Conservation (phyloP, 2,329 filamentous ascomycete genomes). For the Colletotrichum scovillei region DNA sequence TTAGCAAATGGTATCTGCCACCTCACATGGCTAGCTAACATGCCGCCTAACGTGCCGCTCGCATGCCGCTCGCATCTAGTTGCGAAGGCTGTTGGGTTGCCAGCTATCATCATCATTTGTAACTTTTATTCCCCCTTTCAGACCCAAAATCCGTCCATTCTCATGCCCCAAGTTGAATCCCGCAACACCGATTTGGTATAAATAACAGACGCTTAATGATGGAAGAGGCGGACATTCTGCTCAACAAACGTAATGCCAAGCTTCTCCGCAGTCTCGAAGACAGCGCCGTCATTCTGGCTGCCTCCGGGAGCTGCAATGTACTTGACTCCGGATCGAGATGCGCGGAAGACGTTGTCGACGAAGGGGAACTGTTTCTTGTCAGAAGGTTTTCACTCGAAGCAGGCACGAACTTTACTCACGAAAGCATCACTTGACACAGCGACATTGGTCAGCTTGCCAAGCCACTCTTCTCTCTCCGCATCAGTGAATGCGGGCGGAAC, state of each 20-base stretch:
- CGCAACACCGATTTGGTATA: slow-evolving; percentile 25
- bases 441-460: slow-evolving; percentile 83
- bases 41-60: background rate
- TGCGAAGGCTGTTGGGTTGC: background rate
- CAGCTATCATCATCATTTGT: background rate
- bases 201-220: slow-evolving; percentile 72
- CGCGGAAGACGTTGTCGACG: slow-evolving; percentile 96
- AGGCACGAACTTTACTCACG: slow-evolving; percentile 65
- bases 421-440: slow-evolving; percentile 95
- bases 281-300: slow-evolving; percentile 84
- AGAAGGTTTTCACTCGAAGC: slow-evolving; percentile 34
- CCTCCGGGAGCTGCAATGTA: slow-evolving; percentile 95
- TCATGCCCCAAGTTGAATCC: slow-evolving; percentile 24
- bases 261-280: slow-evolving; percentile 91
- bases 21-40: background rate
- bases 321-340: slow-evolving; percentile 88
- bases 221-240: slow-evolving; percentile 93
- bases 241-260: slow-evolving; percentile 94
- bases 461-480: slow-evolving; percentile 88
- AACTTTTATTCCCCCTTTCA: slow-evolving; percentile 8
- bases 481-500: slow-evolving; percentile 85
- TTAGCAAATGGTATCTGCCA: background rate
- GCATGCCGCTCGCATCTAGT: background rate
- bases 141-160: slow-evolving; percentile 14
- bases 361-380: slow-evolving; percentile 82